Evolutionary conservation across 1,284 basidiomycete genomes (phyloP).

Genomic region (Malassezia obtusa): DNA sequence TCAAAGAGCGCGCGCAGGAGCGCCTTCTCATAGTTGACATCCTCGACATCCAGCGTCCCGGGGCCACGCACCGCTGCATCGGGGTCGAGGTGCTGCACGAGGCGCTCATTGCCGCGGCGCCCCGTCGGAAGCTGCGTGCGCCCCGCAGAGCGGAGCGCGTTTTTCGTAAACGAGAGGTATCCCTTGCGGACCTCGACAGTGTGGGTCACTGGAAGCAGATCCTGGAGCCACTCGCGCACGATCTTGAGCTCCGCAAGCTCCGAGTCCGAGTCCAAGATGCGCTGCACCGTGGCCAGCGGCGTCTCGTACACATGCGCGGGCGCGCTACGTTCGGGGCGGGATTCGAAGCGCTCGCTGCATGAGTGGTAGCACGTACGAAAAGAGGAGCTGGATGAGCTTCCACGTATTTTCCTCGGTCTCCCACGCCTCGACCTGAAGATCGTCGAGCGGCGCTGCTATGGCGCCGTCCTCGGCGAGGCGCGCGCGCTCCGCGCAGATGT

Average conservation of each 20-base stretch:
- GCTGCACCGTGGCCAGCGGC: slow-evolving; percentile 38
- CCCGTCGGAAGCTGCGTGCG: slow-evolving; percentile 21
- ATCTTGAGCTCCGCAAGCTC: slow-evolving; percentile 41
- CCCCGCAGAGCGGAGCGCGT: slow-evolving; percentile 34
- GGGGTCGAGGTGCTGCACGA: slow-evolving; percentile 39
- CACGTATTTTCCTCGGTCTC: slow-evolving; percentile 34
- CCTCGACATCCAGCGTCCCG: slow-evolving; percentile 35
- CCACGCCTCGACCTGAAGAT: slow-evolving; percentile 22
- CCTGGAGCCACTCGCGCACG: slow-evolving; percentile 44
- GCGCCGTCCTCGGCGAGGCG: neutral
- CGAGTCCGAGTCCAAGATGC: slow-evolving; percentile 27
- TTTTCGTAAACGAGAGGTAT: slow-evolving; percentile 44
- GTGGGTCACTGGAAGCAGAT: slow-evolving; percentile 29
- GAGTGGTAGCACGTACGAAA: slow-evolving; percentile 10
- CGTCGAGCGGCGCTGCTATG: slow-evolving; percentile 18
- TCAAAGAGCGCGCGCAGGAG: slow-evolving; percentile 65
- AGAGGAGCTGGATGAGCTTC: slow-evolving; percentile 30
- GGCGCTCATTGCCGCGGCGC: slow-evolving; percentile 19
- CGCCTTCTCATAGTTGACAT: slow-evolving; percentile 60
- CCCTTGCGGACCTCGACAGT: slow-evolving; percentile 45
- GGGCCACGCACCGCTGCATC: slow-evolving; percentile 35
- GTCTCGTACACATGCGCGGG: slow-evolving; percentile 34
- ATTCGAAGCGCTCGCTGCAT: slow-evolving; percentile 8
- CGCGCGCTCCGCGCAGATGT: slow-evolving; percentile 23
- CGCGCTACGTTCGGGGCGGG: neutral